phyloP scores from a whole-genome alignment of 495 filamentous ascomycete species.

The Daldinia childiae region DNA sequence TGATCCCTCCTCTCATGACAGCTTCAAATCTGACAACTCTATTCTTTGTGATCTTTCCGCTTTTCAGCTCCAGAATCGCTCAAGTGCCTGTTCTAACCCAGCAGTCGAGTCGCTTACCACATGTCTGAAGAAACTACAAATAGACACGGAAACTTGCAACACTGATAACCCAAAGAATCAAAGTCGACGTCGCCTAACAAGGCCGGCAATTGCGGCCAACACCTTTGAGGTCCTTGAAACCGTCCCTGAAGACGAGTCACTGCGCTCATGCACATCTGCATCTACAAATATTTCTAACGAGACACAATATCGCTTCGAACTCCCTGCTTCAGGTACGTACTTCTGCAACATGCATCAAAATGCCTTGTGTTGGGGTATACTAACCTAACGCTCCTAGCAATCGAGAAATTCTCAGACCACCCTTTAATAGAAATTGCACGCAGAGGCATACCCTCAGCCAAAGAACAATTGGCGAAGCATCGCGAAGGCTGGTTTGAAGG shows the following conservation, averaged over 20 bases:
- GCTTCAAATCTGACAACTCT: constrained; percentile 32
- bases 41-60: constrained; percentile 49
- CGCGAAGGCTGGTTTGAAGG: constrained; percentile 62
- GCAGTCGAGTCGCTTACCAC: constrained; percentile 45
- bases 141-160: constrained; percentile 20
- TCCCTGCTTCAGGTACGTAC: constrained; percentile 41
- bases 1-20: constrained; percentile 29
- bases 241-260: constrained; percentile 39
- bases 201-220: constrained; percentile 40
- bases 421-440: constrained; percentile 49
- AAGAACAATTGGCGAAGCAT: constrained; percentile 58
- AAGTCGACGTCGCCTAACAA: constrained; percentile 33
- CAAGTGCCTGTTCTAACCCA: constrained; percentile 19
- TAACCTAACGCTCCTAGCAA: constrained; percentile 20
- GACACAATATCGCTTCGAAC: constrained; percentile 24
- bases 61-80: constrained; percentile 47
- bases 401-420: constrained; percentile 34
- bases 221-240: constrained; percentile 46
- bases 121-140: constrained; percentile 47
- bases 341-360: neutral
- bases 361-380: neutral
- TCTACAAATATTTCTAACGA: constrained; percentile 17
- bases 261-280: constrained; percentile 15
- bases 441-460: constrained; percentile 46
- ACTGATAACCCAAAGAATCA: constrained; percentile 28